Base-by-base conservation (phyloP, 2,329 filamentous ascomycete genomes). In the Calonectria henricotiae region DNA sequence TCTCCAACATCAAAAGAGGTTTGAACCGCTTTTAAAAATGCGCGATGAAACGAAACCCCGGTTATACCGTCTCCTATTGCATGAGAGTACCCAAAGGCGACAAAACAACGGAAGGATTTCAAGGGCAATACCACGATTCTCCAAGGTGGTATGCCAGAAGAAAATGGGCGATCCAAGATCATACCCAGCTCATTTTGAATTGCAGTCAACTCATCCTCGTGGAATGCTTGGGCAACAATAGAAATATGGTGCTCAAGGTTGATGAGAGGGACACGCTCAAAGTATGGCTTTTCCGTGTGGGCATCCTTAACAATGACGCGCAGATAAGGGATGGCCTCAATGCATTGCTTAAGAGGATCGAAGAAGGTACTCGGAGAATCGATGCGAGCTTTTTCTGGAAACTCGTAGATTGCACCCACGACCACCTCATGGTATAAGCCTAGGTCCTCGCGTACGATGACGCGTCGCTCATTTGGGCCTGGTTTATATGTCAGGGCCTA, bases 51-150 rank as follows among this genome's bases (percentile, higher is more conserved):
- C 27, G 61, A 62, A 9, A 70, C 32, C 5, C 77, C 77, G 1
- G 73, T 63, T 1, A 74, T 58, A 1, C 77, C 77, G 23, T 78
- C 77, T 0, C 77, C 75, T 27, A 78, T 76, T 0, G 68, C 62
- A 15, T 78, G 77, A 25, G 75, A 78, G 44, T 67, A 78, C 1
- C 68, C 66, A 43, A 78, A 78, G 0, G 67, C 65, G 41, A 78
- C 6, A 41, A 78, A 74, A 23, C 71, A 77, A n/a, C 70, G 64
- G 1, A 43, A 51, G 0, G 46, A 4, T 1, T 47, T 8, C 1
- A 78, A 32, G 4, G 74, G 74, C 1, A 76, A 63, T 2, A 78
- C 55, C 0, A 72, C 55, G 5, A 78, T 70, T n/a, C 68, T 76
- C 77, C 77, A 78, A 1, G 72, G 73, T 1, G 77, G 75, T 7